phyloP scores from a whole-genome alignment of 306 rosid genomes.

The Notholithocarpus densiflorus region DNA sequence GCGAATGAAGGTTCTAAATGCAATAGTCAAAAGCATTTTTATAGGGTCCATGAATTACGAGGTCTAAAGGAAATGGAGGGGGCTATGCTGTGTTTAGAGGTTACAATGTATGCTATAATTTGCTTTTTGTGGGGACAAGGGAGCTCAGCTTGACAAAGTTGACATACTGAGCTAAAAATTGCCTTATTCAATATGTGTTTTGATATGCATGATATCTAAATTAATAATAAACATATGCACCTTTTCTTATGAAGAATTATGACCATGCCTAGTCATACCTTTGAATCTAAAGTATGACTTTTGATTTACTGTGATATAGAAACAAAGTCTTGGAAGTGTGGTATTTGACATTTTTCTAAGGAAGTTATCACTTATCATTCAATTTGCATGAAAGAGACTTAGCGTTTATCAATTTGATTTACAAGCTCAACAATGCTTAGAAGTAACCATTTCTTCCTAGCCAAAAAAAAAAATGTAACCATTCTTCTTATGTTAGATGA shows the following conservation, averaged over 20 bases:
- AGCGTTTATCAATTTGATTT: background rate
- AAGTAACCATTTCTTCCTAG: too few species aligned
- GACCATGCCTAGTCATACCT: background rate
- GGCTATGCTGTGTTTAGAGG: conserved; percentile 31
- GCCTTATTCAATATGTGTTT: background rate
- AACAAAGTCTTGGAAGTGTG: too few species aligned
- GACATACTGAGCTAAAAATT: conserved; percentile 23
- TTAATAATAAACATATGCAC: background rate
- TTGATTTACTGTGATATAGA: too few species aligned
- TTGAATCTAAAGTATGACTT: background rate
- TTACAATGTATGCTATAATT: conserved; percentile 44
- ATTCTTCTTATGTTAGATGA: background rate
- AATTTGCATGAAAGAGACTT: conserved; percentile 4
- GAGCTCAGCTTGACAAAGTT: conserved; percentile 44
- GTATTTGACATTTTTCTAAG: too few species aligned
- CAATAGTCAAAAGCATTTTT: conserved; percentile 37
- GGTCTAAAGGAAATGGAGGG: conserved; percentile 39
- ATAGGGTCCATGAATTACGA: conserved; percentile 32
- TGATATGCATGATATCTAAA: background rate
- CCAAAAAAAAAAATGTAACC: too few species aligned
- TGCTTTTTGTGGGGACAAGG: conserved; percentile 55
- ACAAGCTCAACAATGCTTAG: too few species aligned
- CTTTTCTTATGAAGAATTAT: background rate
- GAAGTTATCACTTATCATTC: background rate
- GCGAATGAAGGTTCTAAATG: conserved; percentile 1